Conservation (phyloP, 2,329 filamentous ascomycete genomes). For the Xylariaceae sp. region DNA sequence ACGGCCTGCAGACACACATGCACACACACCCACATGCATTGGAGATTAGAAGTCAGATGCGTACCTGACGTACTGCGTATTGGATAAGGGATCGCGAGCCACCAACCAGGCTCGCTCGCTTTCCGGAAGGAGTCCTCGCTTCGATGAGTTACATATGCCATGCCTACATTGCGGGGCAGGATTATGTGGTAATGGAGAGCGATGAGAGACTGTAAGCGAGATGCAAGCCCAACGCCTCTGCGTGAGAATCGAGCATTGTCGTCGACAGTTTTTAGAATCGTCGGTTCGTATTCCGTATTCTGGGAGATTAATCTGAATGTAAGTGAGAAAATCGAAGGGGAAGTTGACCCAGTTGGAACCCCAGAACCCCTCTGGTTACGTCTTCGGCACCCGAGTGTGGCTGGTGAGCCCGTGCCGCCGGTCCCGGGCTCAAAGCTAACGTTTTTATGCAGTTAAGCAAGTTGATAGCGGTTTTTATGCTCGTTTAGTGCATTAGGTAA, state of each 20-base stretch:
- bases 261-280: neutral
- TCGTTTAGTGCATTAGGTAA: neutral
- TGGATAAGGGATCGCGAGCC: neutral
- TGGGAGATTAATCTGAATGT: neutral
- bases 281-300: neutral
- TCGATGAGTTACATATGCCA: neutral
- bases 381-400: neutral
- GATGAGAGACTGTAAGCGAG: slow-evolving; percentile 13
- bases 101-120: slow-evolving; percentile 5
- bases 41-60: neutral
- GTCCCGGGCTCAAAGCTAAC: neutral
- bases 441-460: neutral
- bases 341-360: no score
- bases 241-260: neutral
- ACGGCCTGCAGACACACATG: neutral
- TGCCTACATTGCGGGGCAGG: neutral
- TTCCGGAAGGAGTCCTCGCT: slow-evolving; percentile 8
- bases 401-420: neutral
- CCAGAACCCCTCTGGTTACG: no score
- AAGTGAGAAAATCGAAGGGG: no score
- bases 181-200: slow-evolving; percentile 11
- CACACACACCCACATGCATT: neutral
- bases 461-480: neutral
- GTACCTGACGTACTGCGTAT: neutral
- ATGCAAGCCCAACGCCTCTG: slow-evolving; percentile 6